phyloP scores from a whole-genome alignment of 2,329 filamentous ascomycete genomes.

The Curvularia sp. region DNA sequence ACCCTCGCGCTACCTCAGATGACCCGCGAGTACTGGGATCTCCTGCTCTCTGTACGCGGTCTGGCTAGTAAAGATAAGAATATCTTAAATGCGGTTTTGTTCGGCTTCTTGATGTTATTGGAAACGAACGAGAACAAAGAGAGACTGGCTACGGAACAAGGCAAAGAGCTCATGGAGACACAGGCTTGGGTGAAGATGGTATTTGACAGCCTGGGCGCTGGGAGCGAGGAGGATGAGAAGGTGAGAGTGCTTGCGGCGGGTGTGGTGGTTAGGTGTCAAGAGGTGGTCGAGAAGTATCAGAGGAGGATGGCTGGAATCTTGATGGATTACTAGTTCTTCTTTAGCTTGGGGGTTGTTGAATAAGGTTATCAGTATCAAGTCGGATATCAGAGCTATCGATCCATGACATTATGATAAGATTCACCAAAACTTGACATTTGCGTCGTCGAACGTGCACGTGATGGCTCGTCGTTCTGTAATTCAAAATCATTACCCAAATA shows the following conservation, averaged over 20 bases:
- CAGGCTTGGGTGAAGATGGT: constrained; percentile 83
- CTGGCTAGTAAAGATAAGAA: constrained; percentile 61
- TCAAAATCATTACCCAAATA: no score
- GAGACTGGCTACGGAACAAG: constrained; percentile 75
- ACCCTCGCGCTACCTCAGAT: constrained; percentile 78
- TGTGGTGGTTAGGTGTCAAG: constrained; percentile 77
- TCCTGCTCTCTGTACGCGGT: constrained; percentile 76
- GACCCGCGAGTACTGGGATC: constrained; percentile 81
- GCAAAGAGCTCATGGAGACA: constrained; percentile 81
- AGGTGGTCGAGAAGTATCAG: constrained; percentile 84
- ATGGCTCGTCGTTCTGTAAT: no score
- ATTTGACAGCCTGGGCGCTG: constrained; percentile 64
- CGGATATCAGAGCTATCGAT: no score
- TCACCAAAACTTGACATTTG: no score
- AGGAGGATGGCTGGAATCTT: constrained; percentile 75
- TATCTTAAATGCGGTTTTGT: constrained; percentile 77
- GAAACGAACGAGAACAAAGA: constrained; percentile 81
- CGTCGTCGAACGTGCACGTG: no score
- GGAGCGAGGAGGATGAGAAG: constrained; percentile 73
- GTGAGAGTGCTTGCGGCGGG: constrained; percentile 81
- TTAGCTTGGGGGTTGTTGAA: no score
- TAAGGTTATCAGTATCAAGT: no score
- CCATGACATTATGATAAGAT: no score
- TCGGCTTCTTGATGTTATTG: constrained; percentile 79
- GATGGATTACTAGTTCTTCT: constrained; percentile 56